Evolutionary conservation across 2,329 filamentous ascomycete genomes (phyloP), one percentile per base, ranked within the genome.

Genomic region (Aspergillus quadrilineatus): DNA sequence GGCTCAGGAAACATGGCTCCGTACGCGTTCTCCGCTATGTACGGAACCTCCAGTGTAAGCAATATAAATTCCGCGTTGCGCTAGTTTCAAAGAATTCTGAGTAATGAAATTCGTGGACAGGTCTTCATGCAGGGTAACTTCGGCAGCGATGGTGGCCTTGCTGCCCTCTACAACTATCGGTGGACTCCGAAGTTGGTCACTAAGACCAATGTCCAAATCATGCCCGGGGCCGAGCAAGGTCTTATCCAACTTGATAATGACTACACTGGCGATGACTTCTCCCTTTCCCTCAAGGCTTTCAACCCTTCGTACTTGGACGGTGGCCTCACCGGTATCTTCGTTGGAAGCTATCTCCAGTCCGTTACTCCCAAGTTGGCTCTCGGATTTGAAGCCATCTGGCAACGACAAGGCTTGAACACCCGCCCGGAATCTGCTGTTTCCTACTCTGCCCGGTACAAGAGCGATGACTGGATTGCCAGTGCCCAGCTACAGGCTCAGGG

Each of bases 201-300:
- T 73, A 97, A 97, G 82, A 85, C 89, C 58, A 89, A 92, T 68
- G 85, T 94, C 64, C 91, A 96, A 77, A 87, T 97, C 68, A 86
- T 90, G 64, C 86, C 89, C 50, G 88, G 86, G 63, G 85, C 83
- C 48, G 83, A 84, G 62, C 91, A 93, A 78, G 89, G 92, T 69
- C 92, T 97, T 85, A 82, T 94, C 60, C 92, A 95, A 70, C 83
- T 97, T 73, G 94, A 99, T 75, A 91, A 96, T 74, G 94, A 99
- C 79, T 97, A 97, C 79, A 89, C 86, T 22, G 94, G 94, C 71
- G 81, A 85, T 68, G 94, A 99, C 77, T 99, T 99, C 78, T 93
- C 89, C 44, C 91, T 92, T 26, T 93, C 90, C 42, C 71, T 99
- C 67, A 99, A 97, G 81, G 87, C 91, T 70, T 85, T 97, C 72